Conservation (phyloP, 306 rosid species). For the Pachyrhizus erosus region DNA sequence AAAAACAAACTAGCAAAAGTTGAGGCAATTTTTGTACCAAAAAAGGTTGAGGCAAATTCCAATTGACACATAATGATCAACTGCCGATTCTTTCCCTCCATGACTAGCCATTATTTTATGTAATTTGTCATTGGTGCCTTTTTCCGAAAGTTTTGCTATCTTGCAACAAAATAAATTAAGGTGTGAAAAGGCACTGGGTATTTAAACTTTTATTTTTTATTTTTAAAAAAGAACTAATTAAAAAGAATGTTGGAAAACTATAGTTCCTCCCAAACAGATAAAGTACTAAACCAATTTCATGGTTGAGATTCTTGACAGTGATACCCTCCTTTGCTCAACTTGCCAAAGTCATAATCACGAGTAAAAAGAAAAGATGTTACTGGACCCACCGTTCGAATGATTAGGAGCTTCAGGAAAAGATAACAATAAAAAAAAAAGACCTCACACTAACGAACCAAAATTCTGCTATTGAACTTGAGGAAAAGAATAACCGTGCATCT, state of each 20-base stretch:
- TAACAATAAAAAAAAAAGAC: neutral
- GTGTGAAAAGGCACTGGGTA: conserved; percentile 1
- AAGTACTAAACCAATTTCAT: conserved; percentile 43
- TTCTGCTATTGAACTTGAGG: neutral
- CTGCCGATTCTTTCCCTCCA: conserved; percentile 6
- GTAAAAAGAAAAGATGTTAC: conserved; percentile 43
- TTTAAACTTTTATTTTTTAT: neutral
- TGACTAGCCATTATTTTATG: conserved; percentile 11
- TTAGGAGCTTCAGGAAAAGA: conserved; percentile 29
- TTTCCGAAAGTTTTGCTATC: conserved; percentile 31
- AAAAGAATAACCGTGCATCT: neutral
- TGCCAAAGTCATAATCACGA: conserved; percentile 52
- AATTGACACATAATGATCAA: conserved; percentile 28
- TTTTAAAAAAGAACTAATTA: neutral
- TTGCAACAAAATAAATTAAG: conserved; percentile 30
- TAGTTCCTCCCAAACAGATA: conserved; percentile 42
- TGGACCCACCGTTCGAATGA: conserved; percentile 56
- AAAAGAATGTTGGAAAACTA: conserved; percentile 50
- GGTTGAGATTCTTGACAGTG: conserved; percentile 55
- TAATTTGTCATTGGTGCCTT: neutral
- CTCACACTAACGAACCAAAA: conserved; percentile 9
- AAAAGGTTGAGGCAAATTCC: conserved; percentile 10
- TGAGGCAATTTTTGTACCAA: neutral
- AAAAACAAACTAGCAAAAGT: neutral
- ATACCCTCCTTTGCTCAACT: conserved; percentile 52